Base-by-base conservation (phyloP, 2,329 filamentous ascomycete species). In the Pyricularia sp. region DNA sequence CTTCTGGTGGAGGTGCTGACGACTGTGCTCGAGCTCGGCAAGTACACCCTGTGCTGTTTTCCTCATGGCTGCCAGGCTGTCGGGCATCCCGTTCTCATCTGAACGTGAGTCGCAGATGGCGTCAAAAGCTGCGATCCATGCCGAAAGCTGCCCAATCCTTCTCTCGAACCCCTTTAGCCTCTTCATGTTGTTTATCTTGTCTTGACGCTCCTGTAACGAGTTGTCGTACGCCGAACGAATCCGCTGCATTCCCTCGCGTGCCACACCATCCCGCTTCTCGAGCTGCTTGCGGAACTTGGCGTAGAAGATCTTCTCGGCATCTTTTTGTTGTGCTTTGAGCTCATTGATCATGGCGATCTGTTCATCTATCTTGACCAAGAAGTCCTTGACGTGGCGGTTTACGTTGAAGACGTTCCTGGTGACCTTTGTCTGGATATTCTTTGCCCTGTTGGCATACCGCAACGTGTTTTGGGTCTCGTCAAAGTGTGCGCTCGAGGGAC, bases 391-490 rank as follows among this genome's bases (percentile, higher is more conserved):
- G 80, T 99, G 95, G 71, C 95, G 91, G 78, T 99, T 97, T 72
- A 99, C 95, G 78, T 99, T 99, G 82, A 96, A 99, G 28, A 98
- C 94, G 77, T 99, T 99, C 75, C 94, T 90, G n/a, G 95, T 97
- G 69, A 97, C 93, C 84, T 99, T 99, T 70, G 95, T 99, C 81
- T 98, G 96, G 77, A 99, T 99, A 76, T 99, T 99, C 86, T 99
- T 99, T 70, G 95, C 95, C 73, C 95, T 87, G 79, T 99, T 98
- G 66, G 95, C 95, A 76, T 99, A 99, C 74, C 96, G 92, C 23
- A 99, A 84, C 0, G 95, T 99, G 79, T 99, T 99, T 75, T 99
- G 95, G 0, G 94, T 97, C 80, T 99, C 95, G 78, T 99, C 95
- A 74, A 95, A 99, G 79, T 99, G 95, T 5, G 92, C 91, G 75